These are phyloP conservation scores for Herpetomonas muscarum DNA, from an alignment of 208 protist species.

Conservation along the genomic window DNA sequence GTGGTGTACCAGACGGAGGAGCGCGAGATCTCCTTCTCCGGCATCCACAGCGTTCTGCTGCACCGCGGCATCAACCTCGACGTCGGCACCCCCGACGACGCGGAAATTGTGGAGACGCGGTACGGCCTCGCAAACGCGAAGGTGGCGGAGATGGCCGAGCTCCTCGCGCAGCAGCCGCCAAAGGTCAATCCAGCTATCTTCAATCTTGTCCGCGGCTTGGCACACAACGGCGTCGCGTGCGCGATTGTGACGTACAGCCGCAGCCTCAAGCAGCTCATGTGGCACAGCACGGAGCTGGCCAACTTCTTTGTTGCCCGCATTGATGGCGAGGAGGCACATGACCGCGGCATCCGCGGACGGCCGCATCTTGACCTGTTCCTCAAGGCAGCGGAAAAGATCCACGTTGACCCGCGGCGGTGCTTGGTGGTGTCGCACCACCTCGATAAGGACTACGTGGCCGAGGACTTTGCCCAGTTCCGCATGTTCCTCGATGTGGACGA, in stretches of 20 bases:
- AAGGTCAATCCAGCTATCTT: constrained; percentile 52
- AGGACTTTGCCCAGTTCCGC: constrained; percentile 60
- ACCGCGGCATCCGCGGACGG: constrained; percentile 63
- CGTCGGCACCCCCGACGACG: constrained; percentile 79
- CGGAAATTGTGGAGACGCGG: constrained; percentile 87
- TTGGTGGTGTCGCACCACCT: constrained; percentile 78
- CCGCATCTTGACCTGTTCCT: constrained; percentile 81
- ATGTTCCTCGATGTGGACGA: constrained; percentile 91
- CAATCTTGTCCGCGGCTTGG: constrained; percentile 48
- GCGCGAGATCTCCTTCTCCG: constrained; percentile 76
- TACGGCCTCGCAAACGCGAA: constrained; percentile 89
- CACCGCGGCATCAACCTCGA: constrained; percentile 67
- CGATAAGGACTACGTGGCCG: constrained; percentile 64
- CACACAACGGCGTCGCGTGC: constrained; percentile 51
- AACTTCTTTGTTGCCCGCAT: constrained; percentile 69
- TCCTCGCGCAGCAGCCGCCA: constrained; percentile 48
- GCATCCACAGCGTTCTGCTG: constrained; percentile 79
- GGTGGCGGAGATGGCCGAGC: constrained; percentile 81
- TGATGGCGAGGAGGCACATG: constrained; percentile 86
- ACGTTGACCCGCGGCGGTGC: constrained; percentile 69
- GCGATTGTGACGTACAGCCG: constrained; percentile 84
- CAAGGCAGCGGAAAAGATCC: constrained; percentile 79
- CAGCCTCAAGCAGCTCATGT: constrained; percentile 58
- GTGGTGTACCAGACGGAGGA: constrained; percentile 81
- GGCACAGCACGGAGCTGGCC: constrained; percentile 46